These are phyloP conservation scores for Gastrolobium villosum DNA, from an alignment of 306 rosid species.

Conservation along the genomic window DNA sequence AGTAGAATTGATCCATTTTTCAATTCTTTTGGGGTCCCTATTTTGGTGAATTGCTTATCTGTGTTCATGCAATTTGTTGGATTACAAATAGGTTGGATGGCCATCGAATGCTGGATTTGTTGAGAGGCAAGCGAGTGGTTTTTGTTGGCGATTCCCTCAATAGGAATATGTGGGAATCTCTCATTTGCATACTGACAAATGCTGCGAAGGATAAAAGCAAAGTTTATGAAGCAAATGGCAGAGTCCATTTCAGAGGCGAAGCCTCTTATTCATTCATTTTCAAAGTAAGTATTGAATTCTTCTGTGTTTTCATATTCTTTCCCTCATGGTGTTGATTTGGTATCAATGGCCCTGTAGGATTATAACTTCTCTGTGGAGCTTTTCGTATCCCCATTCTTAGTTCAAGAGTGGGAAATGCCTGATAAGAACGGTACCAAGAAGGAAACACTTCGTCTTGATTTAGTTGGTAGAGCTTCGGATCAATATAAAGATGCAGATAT, in stretches of 20 bases:
- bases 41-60: slow-evolving; percentile 22
- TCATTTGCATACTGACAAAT: slow-evolving; percentile 85
- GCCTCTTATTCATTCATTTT: slow-evolving; percentile 88
- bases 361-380: slow-evolving; percentile 87
- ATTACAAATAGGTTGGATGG: slow-evolving; percentile 71
- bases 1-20: slow-evolving; percentile 6
- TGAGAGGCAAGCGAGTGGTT: slow-evolving; percentile 84
- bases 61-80: slow-evolving; percentile 24
- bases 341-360: slow-evolving; percentile 60
- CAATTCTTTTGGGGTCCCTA: slow-evolving; percentile 2
- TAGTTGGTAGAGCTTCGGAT: slow-evolving; percentile 73
- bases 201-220: slow-evolving; percentile 66
- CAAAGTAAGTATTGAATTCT: slow-evolving; percentile 57
- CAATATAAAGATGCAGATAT: slow-evolving; percentile 86
- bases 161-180: slow-evolving; percentile 99
- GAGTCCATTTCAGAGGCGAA: slow-evolving; percentile 82
- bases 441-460: slow-evolving; percentile 93
- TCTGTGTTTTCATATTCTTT: background rate
- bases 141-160: slow-evolving; percentile 99
- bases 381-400: slow-evolving; percentile 92
- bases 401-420: slow-evolving; percentile 86
- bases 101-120: slow-evolving; percentile 68
- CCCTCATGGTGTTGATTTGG: slow-evolving; percentile 25
- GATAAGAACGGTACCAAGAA: slow-evolving; percentile 79
- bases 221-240: slow-evolving; percentile 88